Evolutionary conservation across 2,329 filamentous ascomycete genomes (phyloP).

Genomic region (Zymoseptoria pseudotritici): DNA sequence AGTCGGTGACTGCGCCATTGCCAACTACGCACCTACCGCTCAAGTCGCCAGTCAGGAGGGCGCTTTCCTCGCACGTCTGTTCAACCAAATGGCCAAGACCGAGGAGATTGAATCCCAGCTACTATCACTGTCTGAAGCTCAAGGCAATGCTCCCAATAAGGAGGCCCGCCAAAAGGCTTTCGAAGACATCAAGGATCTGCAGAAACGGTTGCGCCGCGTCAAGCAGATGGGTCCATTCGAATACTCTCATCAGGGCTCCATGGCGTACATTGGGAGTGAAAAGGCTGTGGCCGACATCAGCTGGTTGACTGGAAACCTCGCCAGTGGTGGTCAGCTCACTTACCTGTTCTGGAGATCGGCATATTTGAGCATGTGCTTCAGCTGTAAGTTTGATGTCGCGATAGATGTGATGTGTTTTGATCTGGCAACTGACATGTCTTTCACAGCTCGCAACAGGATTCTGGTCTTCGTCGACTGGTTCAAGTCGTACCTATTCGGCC

Average conservation of each 20-base stretch:
- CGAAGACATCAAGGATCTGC: constrained; percentile 74
- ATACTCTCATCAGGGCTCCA: constrained; percentile 93
- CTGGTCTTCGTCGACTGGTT: constrained; percentile 91
- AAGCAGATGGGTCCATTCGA: constrained; percentile 97
- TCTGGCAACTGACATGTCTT: constrained; percentile 12
- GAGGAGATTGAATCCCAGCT: constrained; percentile 73
- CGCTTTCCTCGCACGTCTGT: constrained; percentile 85
- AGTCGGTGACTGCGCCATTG: constrained; percentile 92
- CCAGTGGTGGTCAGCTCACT: constrained; percentile 78
- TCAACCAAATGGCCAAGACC: constrained; percentile 98
- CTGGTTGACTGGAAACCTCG: constrained; percentile 96
- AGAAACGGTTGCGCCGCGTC: constrained; percentile 78
- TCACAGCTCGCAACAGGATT: constrained; percentile 78
- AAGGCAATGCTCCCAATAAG: constrained; percentile 60
- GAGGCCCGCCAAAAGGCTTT: constrained; percentile 50
- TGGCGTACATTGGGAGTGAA: constrained; percentile 97
- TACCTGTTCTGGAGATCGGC: constrained; percentile 98
- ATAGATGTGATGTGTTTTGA: not conserved
- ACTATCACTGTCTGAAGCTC: constrained; percentile 53
- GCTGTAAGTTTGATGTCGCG: constrained; percentile 60
- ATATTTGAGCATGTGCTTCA: constrained; percentile 99
- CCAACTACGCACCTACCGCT: constrained; percentile 94
- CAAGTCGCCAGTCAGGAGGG: constrained; percentile 96
- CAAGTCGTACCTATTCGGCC: constrained; percentile 93
- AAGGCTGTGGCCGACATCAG: constrained; percentile 95